Evolutionary conservation across 352 stramenopile species (phyloP), one percentile per base, ranked within the genome.

Genomic region (Pythium sp.): DNA sequence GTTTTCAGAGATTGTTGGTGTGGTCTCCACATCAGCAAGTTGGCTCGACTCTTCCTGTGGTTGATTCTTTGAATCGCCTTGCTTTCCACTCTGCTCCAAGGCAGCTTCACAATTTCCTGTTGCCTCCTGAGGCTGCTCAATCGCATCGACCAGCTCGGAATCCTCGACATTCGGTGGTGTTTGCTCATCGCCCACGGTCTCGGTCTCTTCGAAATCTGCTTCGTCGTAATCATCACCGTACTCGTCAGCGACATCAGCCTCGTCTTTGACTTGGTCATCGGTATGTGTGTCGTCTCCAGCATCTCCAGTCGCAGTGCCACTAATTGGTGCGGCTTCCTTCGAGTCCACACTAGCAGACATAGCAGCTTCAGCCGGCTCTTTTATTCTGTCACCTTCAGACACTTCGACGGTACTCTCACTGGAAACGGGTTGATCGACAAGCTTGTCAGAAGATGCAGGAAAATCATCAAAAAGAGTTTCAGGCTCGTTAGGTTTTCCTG

Each of bases 141-240:
- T 14, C 59, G 24, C 8, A n/a, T 59, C 61, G 28, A 51, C 32
- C 32, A 15, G 22, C 12, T 49, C 46, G 14, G 15, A n/a, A 5
- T 20, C 26, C 11, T 59, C 54, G 24, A 3, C 5, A 24, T 22
- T 9, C 20, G 18, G 3, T 9, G 26, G 15, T 28, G 8, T 3
- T n/a, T 32, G 12, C 5, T 34, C 46, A 32, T 54, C 58, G 28
- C 38, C 22, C 36, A 43, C 36, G 15, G 14, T 47, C 22, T 64
- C 53, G 6, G 62, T 12, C 32, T 57, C 67, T 28, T 55, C 60
- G 28, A 72, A 68, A 12, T 67, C 62, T 5, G 38, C 56, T 18
- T 64, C 64, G 24, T 49, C 49, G 6, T 60, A 60, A 12, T 70
- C 64, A 26, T 73, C 68, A 5, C 30, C 60, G 60, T 68, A 67